Evolutionary conservation across 2,329 filamentous ascomycete genomes (phyloP), one percentile per base, ranked within the genome.

Genomic region (Grosmannia huntii): DNA sequence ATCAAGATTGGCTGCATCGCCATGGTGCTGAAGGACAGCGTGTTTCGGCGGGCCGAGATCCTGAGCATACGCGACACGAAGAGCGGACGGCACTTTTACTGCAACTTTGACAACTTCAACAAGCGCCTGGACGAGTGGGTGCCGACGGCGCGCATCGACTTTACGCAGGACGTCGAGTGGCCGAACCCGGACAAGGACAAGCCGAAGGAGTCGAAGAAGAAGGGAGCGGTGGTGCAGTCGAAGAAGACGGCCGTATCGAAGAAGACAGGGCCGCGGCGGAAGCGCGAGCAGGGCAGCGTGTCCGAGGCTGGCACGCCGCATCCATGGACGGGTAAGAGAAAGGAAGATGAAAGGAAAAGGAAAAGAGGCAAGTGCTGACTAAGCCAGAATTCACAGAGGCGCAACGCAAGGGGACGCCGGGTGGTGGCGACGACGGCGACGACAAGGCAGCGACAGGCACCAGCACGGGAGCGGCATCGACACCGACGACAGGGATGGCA

Each of bases 41-140:
- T 91, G 67, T 81, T 87, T 61, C 86, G 94, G 65, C 90, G 94
- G 74, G 94, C 94, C 65, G 94, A 99, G 71, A 96, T 99, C 62
- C 76, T 99, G n/a, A 94, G 90, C 60, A 95, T 97, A 65, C 86
- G 89, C 68, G 89, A 91, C 60, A 87, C 89, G 25, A 95, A 95
- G 71, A 92, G 89, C 66, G 86, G 87, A 19, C 86, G 89, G 46
- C 87, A 89, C 58, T 96, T 92, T 68, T 96, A 96, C 72, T 95
- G 95, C 67, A 95, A 97, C 71, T 97, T 96, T 70, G 90, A 96
- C 68, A 95, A 95, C 67, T 97, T 96, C 81, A 97, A 97, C 74
- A 97, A 97, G 72, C 79, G 78, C 63, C 72, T 82, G 14, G 76
- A 81, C 75, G 94, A 99, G 76, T 99, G 94, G 94, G 85, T 99